Evolutionary conservation across 129 eudicot genomes (phyloP).

Genomic region (Flaveria bidentis): DNA sequence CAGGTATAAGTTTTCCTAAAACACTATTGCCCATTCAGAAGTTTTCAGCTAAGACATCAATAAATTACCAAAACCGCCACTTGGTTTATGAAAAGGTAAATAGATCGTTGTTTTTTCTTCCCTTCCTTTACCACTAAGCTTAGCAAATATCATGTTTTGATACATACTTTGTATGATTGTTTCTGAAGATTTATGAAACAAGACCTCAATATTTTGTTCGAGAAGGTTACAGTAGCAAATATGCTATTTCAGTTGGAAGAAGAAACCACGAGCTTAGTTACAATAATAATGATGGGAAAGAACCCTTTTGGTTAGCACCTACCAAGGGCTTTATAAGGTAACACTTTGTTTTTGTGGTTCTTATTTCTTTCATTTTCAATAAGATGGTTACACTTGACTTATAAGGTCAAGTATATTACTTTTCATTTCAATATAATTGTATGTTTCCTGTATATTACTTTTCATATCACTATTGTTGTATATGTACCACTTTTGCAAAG

Average conservation of each 20-base stretch:
- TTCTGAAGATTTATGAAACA: slow-evolving; percentile 36
- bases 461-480: not conserved
- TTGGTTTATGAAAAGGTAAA: slow-evolving; percentile 39
- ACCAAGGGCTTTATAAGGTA: slow-evolving; percentile 31
- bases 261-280: slow-evolving; percentile 40
- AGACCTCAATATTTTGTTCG: slow-evolving; percentile 22
- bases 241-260: slow-evolving; percentile 41
- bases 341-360: slow-evolving; percentile 1
- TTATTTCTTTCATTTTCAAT: not conserved
- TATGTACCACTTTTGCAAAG: not conserved
- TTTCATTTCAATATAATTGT: not conserved
- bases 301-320: slow-evolving; percentile 53
- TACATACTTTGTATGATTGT: slow-evolving; percentile 14
- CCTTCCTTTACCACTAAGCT: slow-evolving; percentile 2
- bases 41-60: slow-evolving; percentile 21
- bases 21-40: slow-evolving; percentile 33
- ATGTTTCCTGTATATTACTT: slow-evolving; percentile 1
- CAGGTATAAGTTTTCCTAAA: slow-evolving; percentile 36
- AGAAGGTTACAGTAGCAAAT: slow-evolving; percentile 32
- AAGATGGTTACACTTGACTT: not conserved
- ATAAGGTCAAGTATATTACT: not conserved
- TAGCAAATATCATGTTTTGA: not conserved
- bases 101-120: slow-evolving; percentile 5
- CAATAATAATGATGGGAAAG: slow-evolving; percentile 41
- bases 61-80: slow-evolving; percentile 14